phyloP scores from a whole-genome alignment of 1,284 basidiomycete species.

The Tylopilus sp. region DNA sequence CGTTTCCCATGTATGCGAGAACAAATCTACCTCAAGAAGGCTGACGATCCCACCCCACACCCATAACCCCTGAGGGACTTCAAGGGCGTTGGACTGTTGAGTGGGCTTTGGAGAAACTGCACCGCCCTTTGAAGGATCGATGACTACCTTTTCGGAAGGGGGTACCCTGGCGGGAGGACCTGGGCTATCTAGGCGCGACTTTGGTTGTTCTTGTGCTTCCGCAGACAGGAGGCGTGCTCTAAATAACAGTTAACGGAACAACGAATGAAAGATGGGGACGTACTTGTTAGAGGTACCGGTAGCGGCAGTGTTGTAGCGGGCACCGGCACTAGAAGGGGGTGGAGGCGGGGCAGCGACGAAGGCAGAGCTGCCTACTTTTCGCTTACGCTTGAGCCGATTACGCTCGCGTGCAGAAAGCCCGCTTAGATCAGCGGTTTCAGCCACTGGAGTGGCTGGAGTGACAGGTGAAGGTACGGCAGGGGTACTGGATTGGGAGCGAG shows the following conservation, averaged over 20 bases:
- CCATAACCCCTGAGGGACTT: conserved; percentile 74
- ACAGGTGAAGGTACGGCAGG: conserved; percentile 55
- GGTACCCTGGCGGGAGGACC: conserved; percentile 35
- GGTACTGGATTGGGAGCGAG: conserved; percentile 45
- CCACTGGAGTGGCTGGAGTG: conserved; percentile 37
- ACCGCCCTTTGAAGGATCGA: conserved; percentile 78
- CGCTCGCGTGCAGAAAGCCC: conserved; percentile 81
- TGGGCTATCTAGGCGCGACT: conserved; percentile 58
- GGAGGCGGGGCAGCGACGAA: conserved; percentile 72
- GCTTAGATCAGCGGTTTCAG: conserved; percentile 43
- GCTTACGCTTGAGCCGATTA: conserved; percentile 87
- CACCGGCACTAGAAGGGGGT: conserved; percentile 44
- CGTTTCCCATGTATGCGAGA: conserved; percentile 89
- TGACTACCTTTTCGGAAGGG: conserved; percentile 58
- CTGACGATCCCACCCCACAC: conserved; percentile 86
- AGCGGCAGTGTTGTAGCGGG: conserved; percentile 56
- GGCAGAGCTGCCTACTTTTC: conserved; percentile 79
- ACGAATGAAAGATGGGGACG: conserved; percentile 21
- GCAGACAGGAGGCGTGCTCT: conserved; percentile 67
- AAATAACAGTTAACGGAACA: conserved; percentile 14
- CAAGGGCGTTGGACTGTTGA: conserved; percentile 69
- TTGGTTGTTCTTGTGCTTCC: conserved; percentile 46
- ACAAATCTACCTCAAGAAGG: conserved; percentile 81
- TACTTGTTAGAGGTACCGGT: conserved; percentile 59
- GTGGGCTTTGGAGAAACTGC: conserved; percentile 73